These are phyloP conservation scores for Colletotrichum ledebouriae DNA, from an alignment of 2,329 filamentous ascomycete genomes.

Conservation along the genomic window DNA sequence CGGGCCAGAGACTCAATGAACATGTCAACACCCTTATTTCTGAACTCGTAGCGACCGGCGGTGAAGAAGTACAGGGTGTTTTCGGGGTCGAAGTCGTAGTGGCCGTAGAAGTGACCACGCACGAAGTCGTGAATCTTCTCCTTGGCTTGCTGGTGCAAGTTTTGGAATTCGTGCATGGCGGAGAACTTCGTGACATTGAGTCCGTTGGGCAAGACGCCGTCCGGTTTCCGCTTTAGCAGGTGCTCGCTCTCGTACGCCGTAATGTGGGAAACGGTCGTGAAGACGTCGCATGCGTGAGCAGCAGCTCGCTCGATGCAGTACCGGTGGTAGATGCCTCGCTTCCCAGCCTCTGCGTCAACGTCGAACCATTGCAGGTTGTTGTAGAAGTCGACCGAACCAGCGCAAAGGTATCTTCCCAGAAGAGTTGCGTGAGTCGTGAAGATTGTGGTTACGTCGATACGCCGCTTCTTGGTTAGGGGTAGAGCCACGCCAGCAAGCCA, in stretches of 20 bases:
- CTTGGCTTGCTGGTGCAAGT: constrained; percentile 95
- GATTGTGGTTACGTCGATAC: constrained; percentile 97
- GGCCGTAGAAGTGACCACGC: constrained; percentile 96
- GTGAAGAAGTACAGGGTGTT: constrained; percentile 99
- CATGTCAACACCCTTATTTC: constrained; percentile 99
- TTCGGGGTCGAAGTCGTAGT: constrained; percentile 96
- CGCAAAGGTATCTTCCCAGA: constrained; percentile 94
- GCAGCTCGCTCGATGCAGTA: constrained; percentile 98
- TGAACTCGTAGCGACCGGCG: constrained; percentile 95
- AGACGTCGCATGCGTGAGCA: constrained; percentile 93
- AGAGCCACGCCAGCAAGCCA: constrained; percentile 96
- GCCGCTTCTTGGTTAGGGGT: constrained; percentile 90
- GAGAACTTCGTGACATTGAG: constrained; percentile 99
- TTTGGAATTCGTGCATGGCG: constrained; percentile 98
- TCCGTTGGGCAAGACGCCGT: constrained; percentile 95
- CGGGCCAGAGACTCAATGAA: constrained; percentile 97
- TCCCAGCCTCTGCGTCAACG: constrained; percentile 95
- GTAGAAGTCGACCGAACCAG: constrained; percentile 98
- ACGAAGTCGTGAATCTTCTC: constrained; percentile 99
- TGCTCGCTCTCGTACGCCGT: constrained; percentile 99
- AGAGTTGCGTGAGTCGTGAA: constrained; percentile 98
- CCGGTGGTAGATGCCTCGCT: constrained; percentile 97
- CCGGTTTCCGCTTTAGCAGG: constrained; percentile 95
- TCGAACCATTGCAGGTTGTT: constrained; percentile 98
- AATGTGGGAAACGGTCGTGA: constrained; percentile 98